Evolutionary conservation across 768 basidiomycete genomes (phyloP).

Genomic region (Thelephora aurantiotincta): DNA sequence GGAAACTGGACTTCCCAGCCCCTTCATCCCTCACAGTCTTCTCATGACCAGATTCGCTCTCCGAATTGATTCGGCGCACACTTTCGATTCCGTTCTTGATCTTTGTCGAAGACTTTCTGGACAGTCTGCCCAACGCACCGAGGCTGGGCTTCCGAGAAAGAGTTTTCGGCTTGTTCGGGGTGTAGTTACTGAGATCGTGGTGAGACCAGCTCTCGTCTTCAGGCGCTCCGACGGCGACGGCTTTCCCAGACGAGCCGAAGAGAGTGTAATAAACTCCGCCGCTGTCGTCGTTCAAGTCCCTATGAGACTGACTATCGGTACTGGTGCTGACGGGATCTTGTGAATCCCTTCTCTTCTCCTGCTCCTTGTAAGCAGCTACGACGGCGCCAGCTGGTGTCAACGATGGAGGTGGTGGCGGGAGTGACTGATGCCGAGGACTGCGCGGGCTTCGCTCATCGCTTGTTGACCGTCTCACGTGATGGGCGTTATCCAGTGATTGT

Average conservation of each 20-base stretch:
- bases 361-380: slow-evolving; percentile 33
- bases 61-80: neutral
- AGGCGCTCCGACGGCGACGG: slow-evolving; percentile 29
- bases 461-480: no score
- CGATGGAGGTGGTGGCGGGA: slow-evolving; percentile 2
- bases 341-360: slow-evolving; percentile 14
- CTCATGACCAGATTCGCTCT: neutral
- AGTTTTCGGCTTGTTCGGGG: neutral
- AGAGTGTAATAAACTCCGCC: slow-evolving; percentile 42
- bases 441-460: no score
- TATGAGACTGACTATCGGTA: neutral
- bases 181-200: neutral
- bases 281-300: slow-evolving; percentile 9
- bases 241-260: slow-evolving; percentile 31
- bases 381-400: slow-evolving; percentile 34
- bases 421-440: neutral
- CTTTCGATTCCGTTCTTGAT: neutral
- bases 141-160: neutral
- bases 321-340: neutral
- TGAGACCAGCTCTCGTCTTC: slow-evolving; percentile 21
- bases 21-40: neutral
- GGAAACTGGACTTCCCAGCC: neutral
- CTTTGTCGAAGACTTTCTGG: neutral
- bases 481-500: no score
- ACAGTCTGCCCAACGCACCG: neutral